phyloP scores from a whole-genome alignment of 257 asterid species.

The Solanum tarapatanum region DNA sequence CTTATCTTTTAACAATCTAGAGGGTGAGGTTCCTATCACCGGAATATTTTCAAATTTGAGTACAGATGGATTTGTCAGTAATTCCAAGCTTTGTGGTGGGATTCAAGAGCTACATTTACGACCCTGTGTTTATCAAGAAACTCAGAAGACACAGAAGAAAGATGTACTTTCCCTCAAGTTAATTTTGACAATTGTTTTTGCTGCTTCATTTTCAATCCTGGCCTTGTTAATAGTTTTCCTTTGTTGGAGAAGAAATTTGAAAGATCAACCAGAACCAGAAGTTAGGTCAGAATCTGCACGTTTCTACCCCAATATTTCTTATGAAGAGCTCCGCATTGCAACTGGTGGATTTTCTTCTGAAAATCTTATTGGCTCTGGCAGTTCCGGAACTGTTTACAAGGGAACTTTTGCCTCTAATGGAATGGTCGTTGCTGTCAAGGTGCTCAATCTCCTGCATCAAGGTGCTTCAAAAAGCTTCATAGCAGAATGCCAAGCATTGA shows the following conservation, averaged over 20 bases:
- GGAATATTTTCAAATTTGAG: conserved; percentile 27
- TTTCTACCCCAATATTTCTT: conserved; percentile 20
- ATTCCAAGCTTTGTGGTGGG: conserved; percentile 36
- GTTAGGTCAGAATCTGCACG: not conserved
- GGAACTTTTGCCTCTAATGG: conserved; percentile 21
- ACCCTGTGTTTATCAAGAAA: conserved; percentile 15
- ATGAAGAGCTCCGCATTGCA: conserved; percentile 25
- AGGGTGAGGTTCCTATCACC: conserved; percentile 25
- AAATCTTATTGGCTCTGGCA: conserved; percentile 32
- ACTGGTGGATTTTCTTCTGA: conserved; percentile 26
- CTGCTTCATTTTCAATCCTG: conserved; percentile 16
- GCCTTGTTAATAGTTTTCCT: conserved; percentile 12
- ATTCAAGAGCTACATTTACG: conserved; percentile 13
- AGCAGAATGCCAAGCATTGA: conserved; percentile 40
- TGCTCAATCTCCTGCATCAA: conserved; percentile 24
- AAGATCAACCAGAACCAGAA: not conserved
- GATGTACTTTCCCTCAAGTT: conserved; percentile 1
- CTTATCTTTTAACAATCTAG: conserved; percentile 36
- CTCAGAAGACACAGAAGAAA: not conserved
- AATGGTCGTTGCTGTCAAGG: conserved; percentile 29
- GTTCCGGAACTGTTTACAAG: conserved; percentile 31
- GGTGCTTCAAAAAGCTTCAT: conserved; percentile 40
- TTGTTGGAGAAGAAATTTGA: conserved; percentile 12
- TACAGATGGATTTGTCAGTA: conserved; percentile 9
- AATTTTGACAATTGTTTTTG: not conserved